phyloP scores from a whole-genome alignment of 2,329 filamentous ascomycete genomes.

The Cladosporium oxysporum region DNA sequence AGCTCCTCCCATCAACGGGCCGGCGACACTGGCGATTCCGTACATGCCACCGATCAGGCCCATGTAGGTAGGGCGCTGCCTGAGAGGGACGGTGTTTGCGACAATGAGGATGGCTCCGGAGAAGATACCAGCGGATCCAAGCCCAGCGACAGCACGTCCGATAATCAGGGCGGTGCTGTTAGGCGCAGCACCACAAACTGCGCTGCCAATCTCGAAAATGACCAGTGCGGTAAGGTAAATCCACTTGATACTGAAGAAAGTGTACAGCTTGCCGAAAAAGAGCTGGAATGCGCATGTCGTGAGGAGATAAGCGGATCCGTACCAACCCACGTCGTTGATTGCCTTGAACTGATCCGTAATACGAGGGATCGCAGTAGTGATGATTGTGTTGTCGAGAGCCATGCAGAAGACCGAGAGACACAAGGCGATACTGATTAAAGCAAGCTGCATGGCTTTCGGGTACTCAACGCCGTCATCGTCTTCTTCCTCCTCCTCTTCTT shows the following conservation, averaged over 20 bases:
- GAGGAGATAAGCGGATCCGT: slow-evolving; percentile 34
- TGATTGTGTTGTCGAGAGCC: slow-evolving; percentile 37
- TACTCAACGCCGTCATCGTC: slow-evolving; percentile 39
- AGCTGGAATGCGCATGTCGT: slow-evolving; percentile 48
- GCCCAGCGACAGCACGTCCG: slow-evolving; percentile 50
- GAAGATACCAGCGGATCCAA: slow-evolving; percentile 53
- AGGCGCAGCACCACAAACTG: slow-evolving; percentile 52
- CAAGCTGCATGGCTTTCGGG: slow-evolving; percentile 37
- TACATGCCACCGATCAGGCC: slow-evolving; percentile 50
- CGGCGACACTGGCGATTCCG: slow-evolving; percentile 47
- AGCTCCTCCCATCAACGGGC: slow-evolving; percentile 45
- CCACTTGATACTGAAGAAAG: slow-evolving; percentile 40
- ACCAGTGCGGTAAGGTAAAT: slow-evolving; percentile 44
- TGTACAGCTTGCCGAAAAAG: slow-evolving; percentile 25
- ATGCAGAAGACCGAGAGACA: slow-evolving; percentile 40
- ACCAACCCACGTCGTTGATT: slow-evolving; percentile 30
- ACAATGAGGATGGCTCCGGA: slow-evolving; percentile 49
- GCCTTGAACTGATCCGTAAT: slow-evolving; percentile 30
- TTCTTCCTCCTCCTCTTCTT: slow-evolving; percentile 22
- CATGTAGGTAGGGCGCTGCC: slow-evolving; percentile 48
- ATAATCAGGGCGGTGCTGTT: slow-evolving; percentile 51
- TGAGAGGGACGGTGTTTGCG: slow-evolving; percentile 46
- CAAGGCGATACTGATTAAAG: slow-evolving; percentile 40
- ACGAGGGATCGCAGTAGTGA: slow-evolving; percentile 35
- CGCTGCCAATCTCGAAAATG: slow-evolving; percentile 52